Evolutionary conservation across 345 rosid genomes (phyloP), one percentile per base, ranked within the genome.

Genomic region (Euclidium syriacum): DNA sequence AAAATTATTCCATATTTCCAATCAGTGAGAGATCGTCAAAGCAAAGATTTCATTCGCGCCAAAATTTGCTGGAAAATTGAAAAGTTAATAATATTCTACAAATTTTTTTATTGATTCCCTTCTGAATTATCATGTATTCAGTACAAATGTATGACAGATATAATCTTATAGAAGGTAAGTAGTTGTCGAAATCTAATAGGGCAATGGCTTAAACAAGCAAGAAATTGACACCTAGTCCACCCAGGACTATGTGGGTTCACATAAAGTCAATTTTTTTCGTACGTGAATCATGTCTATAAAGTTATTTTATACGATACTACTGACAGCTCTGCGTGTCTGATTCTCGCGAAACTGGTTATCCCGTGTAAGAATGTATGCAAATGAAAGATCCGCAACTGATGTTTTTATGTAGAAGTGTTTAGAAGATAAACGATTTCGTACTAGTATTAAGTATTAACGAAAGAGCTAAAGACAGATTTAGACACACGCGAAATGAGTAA

Each of bases 131-230:
- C 44, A 50, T n/a, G 39, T 43, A 43, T n/a, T 56, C 64, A 29
- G 67, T 52, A 61, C 67, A 27, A 53, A 26, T 70, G 63, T 53
- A 20, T 36, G 62, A 6, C 59, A 44, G 18, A 20, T 40, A 52
- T 52, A 44, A 68, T 41, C 30, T 35, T 52, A 40, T 18, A 32
- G 18, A 52, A 61, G 41, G 44, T 43, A 55, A 62, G 58, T 29
- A 36, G 62, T 48, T 62, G 68, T 70, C 68, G 27, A 62, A 44
- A 70, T 52, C 33, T 60, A 48, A 68, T 52, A 59, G 61, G 73
- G 11, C 33, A 36, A 12, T 19, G 49, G n/a, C 50, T 7, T 46
- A 20, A 46, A 18, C 62, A 20, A 52, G 26, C 44, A 42, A 62
- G 1, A 62, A 30, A 15, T 12, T 36, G 74, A 70, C 74, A 70